Base-by-base conservation (phyloP, 129 eudicot species). In the Solidago caesia region DNA sequence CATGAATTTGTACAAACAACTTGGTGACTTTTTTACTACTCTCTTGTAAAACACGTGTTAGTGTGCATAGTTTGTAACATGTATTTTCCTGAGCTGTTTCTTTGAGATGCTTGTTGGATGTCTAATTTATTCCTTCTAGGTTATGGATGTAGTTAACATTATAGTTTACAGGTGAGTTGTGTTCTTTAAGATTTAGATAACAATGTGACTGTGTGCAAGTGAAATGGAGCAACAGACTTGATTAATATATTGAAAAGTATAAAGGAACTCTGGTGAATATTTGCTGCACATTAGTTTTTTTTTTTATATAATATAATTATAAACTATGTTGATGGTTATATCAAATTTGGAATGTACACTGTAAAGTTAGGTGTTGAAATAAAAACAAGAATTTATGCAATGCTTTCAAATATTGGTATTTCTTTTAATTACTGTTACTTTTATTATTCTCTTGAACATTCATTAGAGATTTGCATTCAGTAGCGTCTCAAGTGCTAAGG, bases 51-150 rank as follows among this genome's bases (percentile, higher is more conserved):
- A 33, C 39, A 33, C 21, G 21, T 21, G 21, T 21, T 21, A 21
- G 21, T 33, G 39, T 33, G 39, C 39, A 0, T 33, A 33, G 39
- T 1, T 33, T 33, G 39, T 33, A 33, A 33, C 39, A 3, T 33
- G 39, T 33, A 33, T 33, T 33, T 33, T 33, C 39, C 39, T 33
- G 39, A 33, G 39, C 39, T 33, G 3, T 33, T 33, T 51, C 4
- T 75, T 42, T 52, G 43, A 51, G 45, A 64, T 25, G 72, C 44
- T 42, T 64, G 63, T 74, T 63, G 62, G 71, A 64, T 53, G 6
- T 8, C 42, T 42, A 5, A 1, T 27, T 29, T 39, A 21, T 49
- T 57, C n/a, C 25, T 64, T 53, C 26, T 49, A 3, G 39, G 26
- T 26, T 29, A 47, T 60, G 59, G 62, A 49, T 74, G 63, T 74